Percentiles rank a stretch among this genome's conserved stretches.
phyloP scores from a whole-genome alignment of 805 yeast genomes.

The Nakazawaea wickerhamii region DNA sequence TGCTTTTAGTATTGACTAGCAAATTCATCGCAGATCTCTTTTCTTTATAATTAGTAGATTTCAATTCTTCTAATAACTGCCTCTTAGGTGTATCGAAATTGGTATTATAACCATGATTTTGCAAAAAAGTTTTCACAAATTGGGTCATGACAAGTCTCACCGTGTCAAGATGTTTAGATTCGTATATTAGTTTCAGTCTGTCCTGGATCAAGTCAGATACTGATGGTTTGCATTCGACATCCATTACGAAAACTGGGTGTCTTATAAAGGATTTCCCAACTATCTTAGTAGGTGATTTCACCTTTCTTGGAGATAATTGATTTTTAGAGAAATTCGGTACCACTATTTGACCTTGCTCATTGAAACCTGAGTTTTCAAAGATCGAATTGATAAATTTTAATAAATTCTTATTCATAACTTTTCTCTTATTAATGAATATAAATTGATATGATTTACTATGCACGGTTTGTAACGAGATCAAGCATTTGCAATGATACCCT shows the following conservation, averaged over 20 bases:
- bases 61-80: not conserved
- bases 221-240: constrained; percentile 22
- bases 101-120: not conserved
- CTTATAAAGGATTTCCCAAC: constrained; percentile 27
- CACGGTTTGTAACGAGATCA: constrained; percentile 32
- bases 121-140: constrained; percentile 24
- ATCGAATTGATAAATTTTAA: constrained; percentile 19
- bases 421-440: constrained; percentile 39
- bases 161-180: constrained; percentile 22
- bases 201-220: constrained; percentile 36
- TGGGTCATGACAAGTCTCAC: constrained; percentile 28
- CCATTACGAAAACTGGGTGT: constrained; percentile 35
- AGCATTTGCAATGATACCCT: constrained; percentile 28
- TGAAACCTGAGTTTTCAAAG: constrained; percentile 22
- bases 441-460: constrained; percentile 37
- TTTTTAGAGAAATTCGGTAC: constrained; percentile 15
- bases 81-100: not conserved
- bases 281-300: constrained; percentile 19
- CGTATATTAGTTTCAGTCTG: constrained; percentile 28
- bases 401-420: constrained; percentile 20
- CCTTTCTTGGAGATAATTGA: constrained; percentile 17
- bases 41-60: not conserved
- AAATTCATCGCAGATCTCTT: constrained; percentile 1
- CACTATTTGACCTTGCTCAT: constrained; percentile 14
- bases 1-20: constrained; percentile 1